These are phyloP conservation scores for Neophaeococcomyces mojaviensis DNA, from an alignment of 2,329 filamentous ascomycete genomes.

Conservation along the genomic window DNA sequence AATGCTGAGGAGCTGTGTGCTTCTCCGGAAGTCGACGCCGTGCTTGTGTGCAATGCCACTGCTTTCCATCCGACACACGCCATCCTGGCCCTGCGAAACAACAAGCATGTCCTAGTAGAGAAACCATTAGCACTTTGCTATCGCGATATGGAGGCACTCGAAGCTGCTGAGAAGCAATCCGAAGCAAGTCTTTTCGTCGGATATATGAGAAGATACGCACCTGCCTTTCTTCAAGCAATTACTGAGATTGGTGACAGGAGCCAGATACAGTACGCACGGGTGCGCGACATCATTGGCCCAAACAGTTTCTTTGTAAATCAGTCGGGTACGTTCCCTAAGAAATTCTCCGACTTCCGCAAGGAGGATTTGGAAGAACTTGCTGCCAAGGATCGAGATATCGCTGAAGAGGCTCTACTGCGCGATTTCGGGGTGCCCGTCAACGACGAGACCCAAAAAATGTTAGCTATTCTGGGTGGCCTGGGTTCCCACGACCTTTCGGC, in stretches of 20 bases:
- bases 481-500: no score
- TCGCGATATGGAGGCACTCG: constrained; percentile 40
- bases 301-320: constrained; percentile 33
- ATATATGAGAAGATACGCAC: constrained; percentile 53
- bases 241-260: constrained; percentile 44
- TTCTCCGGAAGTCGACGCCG: constrained; percentile 41
- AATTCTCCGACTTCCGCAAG: constrained; percentile 30
- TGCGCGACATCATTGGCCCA: constrained; percentile 49
- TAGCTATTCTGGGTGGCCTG: no score
- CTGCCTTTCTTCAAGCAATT: constrained; percentile 46
- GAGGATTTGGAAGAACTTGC: constrained; percentile 23
- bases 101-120: constrained; percentile 54
- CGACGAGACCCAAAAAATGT: no score
- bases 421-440: no score
- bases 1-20: constrained; percentile 37
- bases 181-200: constrained; percentile 49
- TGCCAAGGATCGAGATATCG: constrained; percentile 22
- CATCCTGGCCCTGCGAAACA: constrained; percentile 44
- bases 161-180: constrained; percentile 46
- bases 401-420: constrained; percentile 25
- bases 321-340: constrained; percentile 25
- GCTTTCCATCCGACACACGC: constrained; percentile 49
- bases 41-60: constrained; percentile 46
- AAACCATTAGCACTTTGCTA: constrained; percentile 50
- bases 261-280: constrained; percentile 46